A percentile compares a stretch with the other conserved stretches of the same genome.
Conservation (phyloP, 495 filamentous ascomycete species). For the Penicillium atrosanguineum region DNA sequence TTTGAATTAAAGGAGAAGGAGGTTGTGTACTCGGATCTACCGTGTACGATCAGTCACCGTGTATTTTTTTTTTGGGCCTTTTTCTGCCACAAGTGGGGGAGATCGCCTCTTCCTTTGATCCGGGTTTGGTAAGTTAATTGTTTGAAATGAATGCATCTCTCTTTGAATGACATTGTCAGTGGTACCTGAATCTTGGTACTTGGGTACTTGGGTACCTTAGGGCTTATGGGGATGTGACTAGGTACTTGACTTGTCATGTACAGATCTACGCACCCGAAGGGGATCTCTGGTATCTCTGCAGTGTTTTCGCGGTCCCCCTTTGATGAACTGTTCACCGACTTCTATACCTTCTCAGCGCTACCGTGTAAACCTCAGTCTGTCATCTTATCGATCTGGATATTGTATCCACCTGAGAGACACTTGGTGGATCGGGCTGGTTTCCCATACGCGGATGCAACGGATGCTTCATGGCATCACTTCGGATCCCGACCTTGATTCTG, state of each 20-base stretch:
- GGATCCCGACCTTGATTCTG: background rate
- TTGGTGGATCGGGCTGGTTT: constrained; percentile 2
- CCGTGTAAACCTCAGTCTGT: constrained; percentile 20
- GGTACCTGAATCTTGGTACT: no score
- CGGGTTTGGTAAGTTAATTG: no score
- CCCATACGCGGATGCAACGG: background rate
- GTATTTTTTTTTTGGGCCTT: constrained; percentile 15
- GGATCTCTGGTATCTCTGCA: no score
- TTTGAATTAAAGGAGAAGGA: constrained; percentile 17
- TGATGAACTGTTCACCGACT: background rate
- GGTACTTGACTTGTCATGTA: no score
- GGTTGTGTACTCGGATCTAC: constrained; percentile 36
- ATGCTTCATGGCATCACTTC: background rate
- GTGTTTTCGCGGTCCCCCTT: no score
- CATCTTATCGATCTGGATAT: constrained; percentile 16
- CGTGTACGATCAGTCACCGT: constrained; percentile 33
- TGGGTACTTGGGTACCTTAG: no score
- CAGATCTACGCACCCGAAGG: no score
- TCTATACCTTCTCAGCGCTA: background rate
- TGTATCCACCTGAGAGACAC: constrained; percentile 2
- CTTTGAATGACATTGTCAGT: no score
- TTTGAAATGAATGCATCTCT: no score
- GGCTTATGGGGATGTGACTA: no score
- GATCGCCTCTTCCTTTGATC: constrained; percentile 17
- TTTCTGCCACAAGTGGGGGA: constrained; percentile 3